phyloP scores from a whole-genome alignment of 1,139 yeast species.

The Kurtzmaniella quercitrusa region DNA sequence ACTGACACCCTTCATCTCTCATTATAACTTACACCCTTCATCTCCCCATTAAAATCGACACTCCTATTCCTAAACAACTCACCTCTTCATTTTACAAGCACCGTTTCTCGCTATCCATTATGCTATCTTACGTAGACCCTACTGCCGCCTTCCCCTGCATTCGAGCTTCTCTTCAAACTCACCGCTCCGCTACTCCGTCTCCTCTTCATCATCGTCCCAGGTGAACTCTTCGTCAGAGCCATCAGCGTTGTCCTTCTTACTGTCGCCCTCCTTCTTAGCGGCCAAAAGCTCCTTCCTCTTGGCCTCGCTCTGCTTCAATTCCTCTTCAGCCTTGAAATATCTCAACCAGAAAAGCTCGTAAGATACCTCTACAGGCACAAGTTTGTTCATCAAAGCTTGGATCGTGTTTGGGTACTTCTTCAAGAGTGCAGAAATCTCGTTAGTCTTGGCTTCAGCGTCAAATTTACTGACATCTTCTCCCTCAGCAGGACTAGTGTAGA shows the following conservation, averaged over 20 bases:
- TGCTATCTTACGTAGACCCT: too few species aligned
- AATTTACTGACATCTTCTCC: constrained; percentile 22
- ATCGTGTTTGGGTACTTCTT: constrained; percentile 48
- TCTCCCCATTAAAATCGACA: too few species aligned
- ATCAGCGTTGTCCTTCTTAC: constrained; percentile 32
- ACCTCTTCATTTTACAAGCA: too few species aligned
- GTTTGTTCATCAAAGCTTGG: constrained; percentile 50
- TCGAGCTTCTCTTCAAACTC: too few species aligned
- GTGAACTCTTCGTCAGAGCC: constrained; percentile 48
- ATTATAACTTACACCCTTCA: too few species aligned
- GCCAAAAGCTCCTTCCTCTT: constrained; percentile 60
- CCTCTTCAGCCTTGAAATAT: constrained; percentile 55
- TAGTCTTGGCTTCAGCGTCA: constrained; percentile 48
- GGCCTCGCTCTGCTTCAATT: constrained; percentile 59
- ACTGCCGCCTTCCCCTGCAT: too few species aligned
- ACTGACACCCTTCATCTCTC: too few species aligned
- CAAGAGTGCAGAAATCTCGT: constrained; percentile 47
- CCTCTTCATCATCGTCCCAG: constrained; percentile 64
- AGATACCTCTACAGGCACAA: constrained; percentile 63
- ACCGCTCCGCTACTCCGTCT: constrained; percentile 34
- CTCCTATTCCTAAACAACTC: too few species aligned
- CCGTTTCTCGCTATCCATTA: too few species aligned
- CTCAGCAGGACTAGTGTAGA: constrained; percentile 14
- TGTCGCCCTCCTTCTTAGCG: constrained; percentile 20
- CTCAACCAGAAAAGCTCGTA: constrained; percentile 72